phyloP scores from a whole-genome alignment of 2,329 filamentous ascomycete genomes.

The Myriosclerotinia duriaeana region DNA sequence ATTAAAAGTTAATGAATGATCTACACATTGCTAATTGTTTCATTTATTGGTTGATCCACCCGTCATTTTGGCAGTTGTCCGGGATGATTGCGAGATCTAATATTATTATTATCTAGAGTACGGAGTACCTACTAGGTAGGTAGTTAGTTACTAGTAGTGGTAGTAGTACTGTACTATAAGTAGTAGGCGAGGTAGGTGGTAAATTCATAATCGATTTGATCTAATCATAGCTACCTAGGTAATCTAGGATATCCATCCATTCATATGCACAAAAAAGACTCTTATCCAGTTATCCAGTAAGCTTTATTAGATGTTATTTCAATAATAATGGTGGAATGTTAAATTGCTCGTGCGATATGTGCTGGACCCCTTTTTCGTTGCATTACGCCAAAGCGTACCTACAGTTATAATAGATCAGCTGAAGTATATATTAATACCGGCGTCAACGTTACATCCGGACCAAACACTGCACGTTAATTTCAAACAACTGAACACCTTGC shows the following conservation, averaged over 20 bases:
- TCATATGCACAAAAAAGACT: background rate
- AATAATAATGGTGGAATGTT: background rate
- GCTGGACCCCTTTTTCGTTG: background rate
- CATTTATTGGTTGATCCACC: conserved; percentile 15
- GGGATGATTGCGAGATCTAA: conserved; percentile 7
- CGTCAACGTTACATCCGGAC: background rate
- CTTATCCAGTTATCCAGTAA: background rate
- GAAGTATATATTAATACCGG: background rate
- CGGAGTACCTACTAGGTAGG: background rate
- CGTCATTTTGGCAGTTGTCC: background rate
- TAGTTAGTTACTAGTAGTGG: no score
- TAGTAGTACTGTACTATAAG: no score
- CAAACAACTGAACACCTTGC: background rate
- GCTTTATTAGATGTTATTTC: background rate
- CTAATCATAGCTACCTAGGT: no score
- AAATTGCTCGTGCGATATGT: background rate
- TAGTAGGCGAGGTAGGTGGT: no score
- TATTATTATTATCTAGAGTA: no score
- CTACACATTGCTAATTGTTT: conserved; percentile 21
- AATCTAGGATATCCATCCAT: no score
- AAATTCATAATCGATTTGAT: no score
- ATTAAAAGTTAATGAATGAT: conserved; percentile 13
- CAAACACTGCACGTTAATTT: background rate
- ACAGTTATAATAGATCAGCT: background rate
- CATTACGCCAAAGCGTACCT: background rate